Base-by-base conservation (phyloP, 306 rosid species). In the Hippophae tibetana region DNA sequence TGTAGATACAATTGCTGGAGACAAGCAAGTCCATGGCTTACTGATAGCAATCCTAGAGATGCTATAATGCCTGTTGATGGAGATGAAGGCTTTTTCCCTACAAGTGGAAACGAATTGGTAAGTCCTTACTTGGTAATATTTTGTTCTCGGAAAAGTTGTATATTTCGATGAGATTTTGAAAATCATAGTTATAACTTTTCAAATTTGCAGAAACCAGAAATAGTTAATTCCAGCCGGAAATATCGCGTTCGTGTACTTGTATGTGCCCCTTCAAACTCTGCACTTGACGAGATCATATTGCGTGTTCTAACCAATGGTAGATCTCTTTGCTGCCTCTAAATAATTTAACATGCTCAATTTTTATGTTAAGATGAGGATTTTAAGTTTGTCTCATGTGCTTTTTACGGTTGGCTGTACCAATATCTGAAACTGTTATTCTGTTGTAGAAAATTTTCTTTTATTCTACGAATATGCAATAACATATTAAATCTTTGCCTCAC, bases 241-340 rank as follows among this genome's bases (percentile, higher is more conserved):
- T 87, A 90, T 73, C 96, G 89, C 46, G 90, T 90, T 53, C 79
- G 89, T 47, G 94, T 87, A 56, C 82, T 90, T 61, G 97, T 90
- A 27, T 90, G 96, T 7, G 97, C 97, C 57, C 96, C 95, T 59
- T 90, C 96, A 62, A 90, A 90, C 69, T 90, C 97, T 65, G 97
- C 97, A 25, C 85, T 90, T 5, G 97, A 90, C 70, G 97, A 90
- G 81, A 90, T 90, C 79, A 94, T 87, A 56, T 65, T 87, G 82
- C 95, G 97, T 44, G 92, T 90, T 76, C 73, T 79, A 52, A 81
- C 74, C 73, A 82, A 80, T 52, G 96, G 97, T 90, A 82, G 31
- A 43, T 38, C 52, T 69, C 56, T 58, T 54, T 64, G 18, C 62
- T 46, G 9, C 47, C 43, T 76, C 55, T 42, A 56, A 43, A 23